A percentile compares a stretch with the other conserved stretches of the same genome.
phyloP scores from a whole-genome alignment of 192 early-diverging fungal genomes.

The Coemansia sp. region DNA sequence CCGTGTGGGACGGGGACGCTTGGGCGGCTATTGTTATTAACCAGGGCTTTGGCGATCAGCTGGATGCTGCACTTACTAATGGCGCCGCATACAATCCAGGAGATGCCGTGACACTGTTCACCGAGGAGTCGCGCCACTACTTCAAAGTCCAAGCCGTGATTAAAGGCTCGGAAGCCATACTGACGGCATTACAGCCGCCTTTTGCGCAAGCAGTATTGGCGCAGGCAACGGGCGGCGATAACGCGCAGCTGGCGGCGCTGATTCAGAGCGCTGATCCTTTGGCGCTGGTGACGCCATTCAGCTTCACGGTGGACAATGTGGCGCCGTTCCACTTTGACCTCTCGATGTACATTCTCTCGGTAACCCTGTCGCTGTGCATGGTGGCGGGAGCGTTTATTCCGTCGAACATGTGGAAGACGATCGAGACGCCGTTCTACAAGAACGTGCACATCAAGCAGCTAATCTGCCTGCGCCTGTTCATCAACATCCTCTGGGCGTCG shows the following conservation, averaged over 20 bases:
- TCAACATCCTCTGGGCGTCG: slow-evolving; percentile 34
- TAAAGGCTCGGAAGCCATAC: slow-evolving; percentile 8
- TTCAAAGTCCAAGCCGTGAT: slow-evolving; percentile 28
- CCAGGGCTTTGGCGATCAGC: slow-evolving; percentile 40
- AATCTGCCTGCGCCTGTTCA: slow-evolving; percentile 25
- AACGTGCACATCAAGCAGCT: slow-evolving; percentile 30
- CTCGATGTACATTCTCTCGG: slow-evolving; percentile 46
- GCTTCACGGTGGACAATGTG: slow-evolving; percentile 39
- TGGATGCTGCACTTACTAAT: slow-evolving; percentile 16
- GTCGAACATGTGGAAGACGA: slow-evolving; percentile 55
- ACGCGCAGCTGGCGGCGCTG: not conserved
- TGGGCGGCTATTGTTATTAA: slow-evolving; percentile 45
- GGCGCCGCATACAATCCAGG: slow-evolving; percentile 31
- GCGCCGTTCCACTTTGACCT: slow-evolving; percentile 50
- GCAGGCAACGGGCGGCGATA: slow-evolving; percentile 3
- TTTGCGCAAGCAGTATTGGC: slow-evolving; percentile 33
- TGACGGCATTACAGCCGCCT: slow-evolving; percentile 21
- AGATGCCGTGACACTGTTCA: slow-evolving; percentile 26
- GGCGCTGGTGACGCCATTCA: slow-evolving; percentile 41
- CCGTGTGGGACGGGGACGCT: slow-evolving; percentile 41
- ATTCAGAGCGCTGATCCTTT: slow-evolving; percentile 28
- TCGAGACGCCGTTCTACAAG: slow-evolving; percentile 50
- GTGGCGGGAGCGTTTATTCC: slow-evolving; percentile 48
- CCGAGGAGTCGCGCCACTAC: slow-evolving; percentile 48
- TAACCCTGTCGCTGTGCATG: slow-evolving; percentile 48